These are phyloP conservation scores for Salix brachista DNA, from an alignment of 345 rosid genomes.

Conservation along the genomic window DNA sequence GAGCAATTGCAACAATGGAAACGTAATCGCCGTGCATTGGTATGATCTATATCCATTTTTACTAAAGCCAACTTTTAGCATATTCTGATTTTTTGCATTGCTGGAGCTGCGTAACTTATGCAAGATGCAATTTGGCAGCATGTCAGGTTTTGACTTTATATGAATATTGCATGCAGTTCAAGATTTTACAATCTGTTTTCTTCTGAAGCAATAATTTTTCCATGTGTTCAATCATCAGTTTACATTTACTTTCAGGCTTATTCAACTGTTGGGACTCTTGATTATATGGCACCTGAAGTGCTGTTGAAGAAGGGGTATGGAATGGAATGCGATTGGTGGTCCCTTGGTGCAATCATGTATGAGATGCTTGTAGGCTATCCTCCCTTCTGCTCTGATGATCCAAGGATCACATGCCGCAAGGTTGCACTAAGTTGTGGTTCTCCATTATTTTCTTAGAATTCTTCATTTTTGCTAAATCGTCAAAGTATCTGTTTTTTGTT, in stretches of 20 bases:
- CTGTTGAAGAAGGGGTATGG: constrained; percentile 94
- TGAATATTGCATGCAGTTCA: background rate
- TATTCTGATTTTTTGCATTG: background rate
- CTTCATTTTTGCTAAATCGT: constrained; percentile 18
- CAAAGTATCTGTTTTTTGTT: constrained; percentile 20
- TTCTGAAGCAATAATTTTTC: constrained; percentile 8
- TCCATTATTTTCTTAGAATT: constrained; percentile 6
- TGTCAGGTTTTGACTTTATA: background rate
- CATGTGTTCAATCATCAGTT: constrained; percentile 9
- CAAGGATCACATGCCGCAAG: constrained; percentile 93
- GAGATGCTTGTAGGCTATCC: constrained; percentile 98
- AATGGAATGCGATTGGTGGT: constrained; percentile 99
- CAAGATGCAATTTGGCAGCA: background rate
- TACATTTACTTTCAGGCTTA: constrained; percentile 56
- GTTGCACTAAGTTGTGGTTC: constrained; percentile 36
- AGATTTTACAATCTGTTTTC: background rate
- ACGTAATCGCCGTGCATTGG: constrained; percentile 94
- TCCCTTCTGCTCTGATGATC: constrained; percentile 96
- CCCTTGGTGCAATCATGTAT: constrained; percentile 93
- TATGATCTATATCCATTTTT: constrained; percentile 30
- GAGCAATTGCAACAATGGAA: constrained; percentile 79
- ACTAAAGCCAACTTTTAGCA: background rate
- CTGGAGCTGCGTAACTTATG: background rate
- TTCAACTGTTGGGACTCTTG: constrained; percentile 98
- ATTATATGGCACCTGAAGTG: constrained; percentile 99